Percentiles rank a stretch among this genome's conserved stretches.
Conservation (phyloP, 805 yeast species). For the Yamadazyma philogaea region DNA sequence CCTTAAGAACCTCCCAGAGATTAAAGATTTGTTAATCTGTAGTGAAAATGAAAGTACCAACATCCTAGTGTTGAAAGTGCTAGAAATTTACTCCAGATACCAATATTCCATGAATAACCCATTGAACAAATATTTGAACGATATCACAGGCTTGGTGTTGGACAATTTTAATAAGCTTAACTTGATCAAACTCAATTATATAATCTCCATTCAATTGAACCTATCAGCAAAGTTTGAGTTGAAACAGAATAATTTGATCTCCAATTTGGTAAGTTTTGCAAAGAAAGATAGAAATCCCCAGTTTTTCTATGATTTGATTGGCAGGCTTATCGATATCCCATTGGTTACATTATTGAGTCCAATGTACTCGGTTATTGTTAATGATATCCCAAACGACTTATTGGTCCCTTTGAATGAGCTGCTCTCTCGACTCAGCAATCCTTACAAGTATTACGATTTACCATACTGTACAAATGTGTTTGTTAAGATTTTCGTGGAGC, state of each 20-base stretch:
- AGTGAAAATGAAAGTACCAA: slow-evolving; percentile 4
- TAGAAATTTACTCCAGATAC: slow-evolving; percentile 10
- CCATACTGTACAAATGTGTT: slow-evolving; percentile 33
- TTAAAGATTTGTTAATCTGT: slow-evolving; percentile 9
- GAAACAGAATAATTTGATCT: slow-evolving; percentile 9
- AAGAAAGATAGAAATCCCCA: slow-evolving; percentile 7
- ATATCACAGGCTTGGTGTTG: neutral
- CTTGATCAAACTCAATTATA: slow-evolving; percentile 11
- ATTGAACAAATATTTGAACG: slow-evolving; percentile 10
- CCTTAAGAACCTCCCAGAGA: slow-evolving; percentile 10
- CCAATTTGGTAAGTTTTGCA: slow-evolving; percentile 10
- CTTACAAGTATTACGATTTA: slow-evolving; percentile 79
- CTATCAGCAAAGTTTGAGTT: slow-evolving; percentile 12
- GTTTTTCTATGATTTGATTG: slow-evolving; percentile 24
- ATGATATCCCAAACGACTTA: slow-evolving; percentile 26
- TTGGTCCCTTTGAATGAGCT: slow-evolving; percentile 75
- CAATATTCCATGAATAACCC: slow-evolving; percentile 6
- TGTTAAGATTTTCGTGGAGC: slow-evolving; percentile 52
- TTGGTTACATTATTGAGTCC: slow-evolving; percentile 15
- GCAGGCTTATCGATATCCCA: slow-evolving; percentile 7
- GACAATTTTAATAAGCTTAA: slow-evolving; percentile 6
- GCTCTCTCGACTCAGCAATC: slow-evolving; percentile 66
- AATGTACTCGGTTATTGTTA: slow-evolving; percentile 10
- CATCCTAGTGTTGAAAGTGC: slow-evolving; percentile 6
- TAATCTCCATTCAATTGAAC: slow-evolving; percentile 12